Evolutionary conservation across 371 early-diverging fungal genomes (phyloP).

Genomic region (Syncephalastrum sp.): DNA sequence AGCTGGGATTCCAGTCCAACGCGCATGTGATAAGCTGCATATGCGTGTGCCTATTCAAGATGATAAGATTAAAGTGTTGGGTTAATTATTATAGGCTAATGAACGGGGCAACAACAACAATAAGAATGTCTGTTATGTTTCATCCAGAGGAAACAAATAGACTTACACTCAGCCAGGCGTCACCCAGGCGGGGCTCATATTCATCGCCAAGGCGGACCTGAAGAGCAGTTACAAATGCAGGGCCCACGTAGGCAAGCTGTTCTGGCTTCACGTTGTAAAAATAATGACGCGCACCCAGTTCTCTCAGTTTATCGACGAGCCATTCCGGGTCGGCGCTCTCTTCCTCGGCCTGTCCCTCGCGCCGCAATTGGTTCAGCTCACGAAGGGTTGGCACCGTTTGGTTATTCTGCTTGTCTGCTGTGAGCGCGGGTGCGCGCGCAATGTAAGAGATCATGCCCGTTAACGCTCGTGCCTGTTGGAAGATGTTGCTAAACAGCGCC

Average conservation of each 20-base stretch:
- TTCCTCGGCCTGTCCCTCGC: slow-evolving; percentile 8
- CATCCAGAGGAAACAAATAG: slow-evolving; percentile 2
- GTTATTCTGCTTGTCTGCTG: slow-evolving; percentile 9
- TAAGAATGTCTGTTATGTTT: not conserved
- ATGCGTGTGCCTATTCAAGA: slow-evolving; percentile 27
- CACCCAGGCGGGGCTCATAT: slow-evolving; percentile 35
- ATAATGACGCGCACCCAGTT: slow-evolving; percentile 42
- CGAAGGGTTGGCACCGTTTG: slow-evolving; percentile 16
- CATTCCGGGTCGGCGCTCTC: slow-evolving; percentile 32
- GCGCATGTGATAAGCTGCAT: slow-evolving; percentile 37
- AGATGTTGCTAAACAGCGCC: slow-evolving; percentile 30
- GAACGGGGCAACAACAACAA: not conserved
- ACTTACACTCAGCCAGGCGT: slow-evolving; percentile 42
- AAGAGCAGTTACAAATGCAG: slow-evolving; percentile 39
- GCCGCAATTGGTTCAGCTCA: slow-evolving; percentile 28
- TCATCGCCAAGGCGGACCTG: slow-evolving; percentile 33
- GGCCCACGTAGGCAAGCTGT: slow-evolving; percentile 32
- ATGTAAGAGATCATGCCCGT: slow-evolving; percentile 47
- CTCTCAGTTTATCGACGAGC: slow-evolving; percentile 23
- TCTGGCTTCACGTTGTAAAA: slow-evolving; percentile 36
- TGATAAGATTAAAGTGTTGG: no score
- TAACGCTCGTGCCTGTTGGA: slow-evolving; percentile 45
- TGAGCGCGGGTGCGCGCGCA: slow-evolving; percentile 27
- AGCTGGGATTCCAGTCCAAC: slow-evolving; percentile 35
- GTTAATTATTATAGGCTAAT: no score